A percentile compares a stretch with the other conserved stretches of the same genome.
Evolutionary conservation across 169 alveolate species (phyloP).

Genomic region (Plasmodium knowlesi): DNA sequence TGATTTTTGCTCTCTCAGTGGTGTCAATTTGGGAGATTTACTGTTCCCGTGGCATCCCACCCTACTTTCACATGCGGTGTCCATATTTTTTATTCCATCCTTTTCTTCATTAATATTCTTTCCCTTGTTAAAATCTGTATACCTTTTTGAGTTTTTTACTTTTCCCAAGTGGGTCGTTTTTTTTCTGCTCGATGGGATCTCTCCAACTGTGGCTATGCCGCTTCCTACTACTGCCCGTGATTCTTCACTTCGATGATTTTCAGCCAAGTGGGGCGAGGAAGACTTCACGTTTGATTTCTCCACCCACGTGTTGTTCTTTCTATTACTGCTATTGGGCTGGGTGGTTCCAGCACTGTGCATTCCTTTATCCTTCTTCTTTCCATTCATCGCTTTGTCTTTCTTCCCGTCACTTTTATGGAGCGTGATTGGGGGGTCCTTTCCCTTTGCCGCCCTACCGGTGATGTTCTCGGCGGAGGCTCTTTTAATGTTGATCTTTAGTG

Average conservation of each 20-base stretch:
- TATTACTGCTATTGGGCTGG: background rate
- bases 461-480: background rate
- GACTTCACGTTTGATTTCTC: background rate
- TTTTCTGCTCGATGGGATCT: slow-evolving; percentile 15
- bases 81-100: background rate
- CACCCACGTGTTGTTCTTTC: background rate
- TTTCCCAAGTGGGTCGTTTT: background rate
- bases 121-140: background rate
- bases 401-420: background rate
- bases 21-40: background rate
- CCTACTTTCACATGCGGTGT: background rate
- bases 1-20: background rate
- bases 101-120: background rate
- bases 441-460: background rate
- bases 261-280: slow-evolving; percentile 14
- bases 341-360: background rate
- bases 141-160: slow-evolving; percentile 7
- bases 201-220: background rate
- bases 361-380: background rate
- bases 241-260: slow-evolving; percentile 10
- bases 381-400: background rate
- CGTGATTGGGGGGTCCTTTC: background rate
- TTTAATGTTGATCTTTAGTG: background rate
- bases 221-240: background rate
- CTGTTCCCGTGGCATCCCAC: background rate